Evolutionary conservation across 306 rosid species (phyloP).

Genomic region (Fagus crenata): DNA sequence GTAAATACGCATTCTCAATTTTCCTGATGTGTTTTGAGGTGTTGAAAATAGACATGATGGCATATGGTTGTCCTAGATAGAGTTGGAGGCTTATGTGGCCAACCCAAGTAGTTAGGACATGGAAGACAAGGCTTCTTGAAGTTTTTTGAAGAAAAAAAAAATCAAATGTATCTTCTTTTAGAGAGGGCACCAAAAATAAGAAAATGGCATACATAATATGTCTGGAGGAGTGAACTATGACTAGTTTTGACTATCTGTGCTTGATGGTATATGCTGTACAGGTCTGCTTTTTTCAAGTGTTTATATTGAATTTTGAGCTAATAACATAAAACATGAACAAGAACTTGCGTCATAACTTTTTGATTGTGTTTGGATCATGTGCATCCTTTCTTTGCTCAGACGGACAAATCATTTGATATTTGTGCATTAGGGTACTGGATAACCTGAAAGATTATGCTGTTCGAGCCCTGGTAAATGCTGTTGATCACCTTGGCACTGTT

Average conservation of each 20-base stretch:
- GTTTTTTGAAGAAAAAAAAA: not conserved
- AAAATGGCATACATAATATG: not conserved
- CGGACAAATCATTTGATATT: not conserved
- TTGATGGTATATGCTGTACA: not conserved
- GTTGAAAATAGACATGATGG: constrained; percentile 14
- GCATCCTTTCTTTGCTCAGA: constrained; percentile 10
- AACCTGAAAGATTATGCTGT: constrained; percentile 92
- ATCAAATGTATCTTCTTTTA: not conserved
- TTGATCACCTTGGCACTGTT: constrained; percentile 99
- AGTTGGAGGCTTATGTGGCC: not conserved
- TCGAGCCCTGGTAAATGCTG: constrained; percentile 88
- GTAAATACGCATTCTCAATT: not conserved
- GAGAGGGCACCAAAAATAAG: constrained; percentile 5
- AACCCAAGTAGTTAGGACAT: not conserved
- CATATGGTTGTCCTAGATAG: constrained; percentile 8
- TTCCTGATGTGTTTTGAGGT: not conserved
- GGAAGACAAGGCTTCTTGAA: not conserved
- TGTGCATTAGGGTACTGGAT: constrained; percentile 68
- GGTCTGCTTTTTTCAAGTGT: not conserved
- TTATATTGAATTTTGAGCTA: constrained; percentile 4
- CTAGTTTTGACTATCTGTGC: not conserved
- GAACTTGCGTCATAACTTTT: not conserved
- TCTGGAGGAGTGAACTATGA: not conserved
- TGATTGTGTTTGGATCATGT: constrained; percentile 16
- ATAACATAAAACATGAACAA: constrained; percentile 9